Base-by-base conservation (phyloP, 106 monocot species). In the Apostasia ramifera region DNA sequence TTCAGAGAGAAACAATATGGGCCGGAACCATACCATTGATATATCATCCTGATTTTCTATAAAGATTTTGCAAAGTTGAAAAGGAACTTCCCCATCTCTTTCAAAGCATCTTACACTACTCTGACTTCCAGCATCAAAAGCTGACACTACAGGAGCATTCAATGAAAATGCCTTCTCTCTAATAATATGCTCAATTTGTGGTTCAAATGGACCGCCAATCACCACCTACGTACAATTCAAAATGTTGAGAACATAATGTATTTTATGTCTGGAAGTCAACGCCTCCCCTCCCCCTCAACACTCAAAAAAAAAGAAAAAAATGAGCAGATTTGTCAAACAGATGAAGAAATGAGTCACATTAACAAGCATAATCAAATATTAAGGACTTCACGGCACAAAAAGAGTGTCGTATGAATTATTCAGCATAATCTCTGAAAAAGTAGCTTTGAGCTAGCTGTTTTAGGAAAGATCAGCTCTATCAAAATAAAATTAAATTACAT, bases 171-270 rank as follows among this genome's bases (percentile, higher is more conserved):
- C 95, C 81, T 74, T 89, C 10, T 81, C 60, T 42, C 80, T 80
- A 61, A 97, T 66, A 55, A 97, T 97, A 40, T 40, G 65, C 66
- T 89, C 89, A 73, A 97, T 85, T 46, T 92, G 79, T 37, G 49
- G 51, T 40, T 83, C 52, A 74, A 97, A 83, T 53, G 91, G 95
- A n/a, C 92, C 92, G 65, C 95, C 92, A 72, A 92, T 84, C 37
- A 97, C 79, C 73, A 91, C 58, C 95, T 95, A 74, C 26, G 26
- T 26, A 26, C 26, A 26, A 26, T 26, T 26, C 26, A 70, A 74
- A 64, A 60, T 47, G 54, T 75, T 50, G 44, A 56, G 48, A 26
- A n/a, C 6, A 53, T 8, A 5, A 10, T 2, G 26, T 5, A 10
- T 37, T 10, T 26, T 26, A 26, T 26, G 26, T 26, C 26, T 26